Evolutionary conservation across 140 eudicot genomes (phyloP).

Genomic region (Oenanthe javanica): DNA sequence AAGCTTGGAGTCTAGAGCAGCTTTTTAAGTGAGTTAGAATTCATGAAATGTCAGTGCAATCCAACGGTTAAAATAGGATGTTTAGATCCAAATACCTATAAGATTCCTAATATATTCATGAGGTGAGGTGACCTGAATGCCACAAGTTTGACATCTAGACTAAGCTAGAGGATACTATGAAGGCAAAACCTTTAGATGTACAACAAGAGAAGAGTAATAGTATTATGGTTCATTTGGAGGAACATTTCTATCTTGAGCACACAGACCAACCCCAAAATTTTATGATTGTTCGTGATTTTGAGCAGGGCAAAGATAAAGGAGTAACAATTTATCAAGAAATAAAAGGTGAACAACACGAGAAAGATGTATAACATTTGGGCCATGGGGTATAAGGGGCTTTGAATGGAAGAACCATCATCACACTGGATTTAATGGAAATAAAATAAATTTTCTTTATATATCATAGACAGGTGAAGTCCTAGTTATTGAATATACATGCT

Average conservation of each 20-base stretch:
- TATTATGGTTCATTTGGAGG: background rate
- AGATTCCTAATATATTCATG: background rate
- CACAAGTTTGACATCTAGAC: background rate
- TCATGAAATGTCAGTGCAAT: background rate
- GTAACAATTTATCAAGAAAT: background rate
- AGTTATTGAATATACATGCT: background rate
- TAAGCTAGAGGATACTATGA: background rate
- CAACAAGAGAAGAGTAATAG: background rate
- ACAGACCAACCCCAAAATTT: background rate
- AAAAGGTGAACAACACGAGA: background rate
- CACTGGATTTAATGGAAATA: background rate
- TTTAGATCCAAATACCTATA: background rate
- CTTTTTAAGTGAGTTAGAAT: background rate
- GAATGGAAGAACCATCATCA: background rate
- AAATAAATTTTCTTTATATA: background rate
- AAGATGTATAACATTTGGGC: background rate
- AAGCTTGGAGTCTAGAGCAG: background rate
- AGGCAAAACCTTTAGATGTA: background rate
- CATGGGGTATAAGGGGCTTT: background rate
- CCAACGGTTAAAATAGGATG: background rate
- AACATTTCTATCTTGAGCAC: background rate
- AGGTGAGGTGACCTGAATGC: background rate
- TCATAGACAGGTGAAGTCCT: background rate
- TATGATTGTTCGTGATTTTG: background rate
- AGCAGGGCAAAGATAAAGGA: background rate